A percentile compares a stretch with the other conserved stretches of the same genome.
Evolutionary conservation across 352 stramenopile species (phyloP).

Genomic region (Aphanomyces stellatus): DNA sequence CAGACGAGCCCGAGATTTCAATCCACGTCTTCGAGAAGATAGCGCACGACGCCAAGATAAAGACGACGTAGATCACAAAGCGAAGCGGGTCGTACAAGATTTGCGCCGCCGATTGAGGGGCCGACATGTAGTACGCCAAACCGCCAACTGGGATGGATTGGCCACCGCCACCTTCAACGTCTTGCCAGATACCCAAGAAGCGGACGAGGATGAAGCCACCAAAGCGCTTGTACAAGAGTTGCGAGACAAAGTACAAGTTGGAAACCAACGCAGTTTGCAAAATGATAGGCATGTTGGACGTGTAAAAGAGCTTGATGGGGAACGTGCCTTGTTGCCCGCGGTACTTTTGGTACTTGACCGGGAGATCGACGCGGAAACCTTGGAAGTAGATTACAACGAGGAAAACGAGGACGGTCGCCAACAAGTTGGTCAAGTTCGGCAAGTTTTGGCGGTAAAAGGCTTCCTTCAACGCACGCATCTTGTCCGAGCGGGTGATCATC

Average conservation of each 20-base stretch:
- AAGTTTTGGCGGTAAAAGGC: constrained; percentile 99
- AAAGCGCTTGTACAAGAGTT: constrained; percentile 99
- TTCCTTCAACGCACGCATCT: constrained; percentile 95
- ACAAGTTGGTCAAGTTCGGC: constrained; percentile 98
- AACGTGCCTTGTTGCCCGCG: constrained; percentile 98
- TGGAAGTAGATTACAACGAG: constrained; percentile 99
- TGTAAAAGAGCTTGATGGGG: constrained; percentile 99
- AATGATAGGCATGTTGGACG: constrained; percentile 99
- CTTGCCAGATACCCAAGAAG: constrained; percentile 97
- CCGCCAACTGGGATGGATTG: constrained; percentile 95
- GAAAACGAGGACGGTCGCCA: constrained; percentile 98
- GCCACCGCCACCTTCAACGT: constrained; percentile 90
- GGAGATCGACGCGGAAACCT: constrained; percentile 89
- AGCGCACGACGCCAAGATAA: constrained; percentile 98
- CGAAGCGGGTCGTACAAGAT: constrained; percentile 98
- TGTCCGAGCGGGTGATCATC: constrained; percentile 97
- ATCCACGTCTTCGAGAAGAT: constrained; percentile 99
- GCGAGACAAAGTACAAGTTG: constrained; percentile 99
- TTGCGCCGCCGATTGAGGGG: constrained; percentile 91
- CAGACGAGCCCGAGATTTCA: constrained; percentile 96
- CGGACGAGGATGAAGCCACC: constrained; percentile 97
- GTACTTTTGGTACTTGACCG: constrained; percentile 99
- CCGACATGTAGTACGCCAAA: constrained; percentile 97
- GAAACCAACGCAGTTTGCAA: constrained; percentile 97
- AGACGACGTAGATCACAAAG: constrained; percentile 98